Evolutionary conservation across 495 filamentous ascomycete species (phyloP).

Genomic region (Penicillium arizonense): DNA sequence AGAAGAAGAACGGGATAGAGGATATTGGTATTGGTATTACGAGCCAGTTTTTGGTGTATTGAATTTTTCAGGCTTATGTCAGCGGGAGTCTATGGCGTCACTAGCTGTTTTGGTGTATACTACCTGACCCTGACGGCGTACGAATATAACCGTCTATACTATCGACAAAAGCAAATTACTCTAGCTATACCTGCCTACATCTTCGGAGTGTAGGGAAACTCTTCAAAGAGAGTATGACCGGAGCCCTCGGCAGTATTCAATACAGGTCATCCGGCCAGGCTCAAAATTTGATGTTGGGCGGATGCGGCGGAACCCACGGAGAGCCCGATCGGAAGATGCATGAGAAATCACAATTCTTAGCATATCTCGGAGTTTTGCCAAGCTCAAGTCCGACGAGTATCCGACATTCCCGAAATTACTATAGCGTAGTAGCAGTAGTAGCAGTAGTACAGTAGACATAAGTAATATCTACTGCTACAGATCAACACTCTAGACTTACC

Average conservation of each 20-base stretch:
- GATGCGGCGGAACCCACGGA: slow-evolving; percentile 34
- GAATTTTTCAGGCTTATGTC: too few species aligned
- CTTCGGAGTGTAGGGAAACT: too few species aligned
- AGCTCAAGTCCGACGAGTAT: slow-evolving; percentile 3
- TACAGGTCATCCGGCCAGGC: slow-evolving; percentile 13
- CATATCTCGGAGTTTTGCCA: slow-evolving; percentile 16
- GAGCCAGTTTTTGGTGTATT: slow-evolving; percentile 8
- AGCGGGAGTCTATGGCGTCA: slow-evolving; percentile 25
- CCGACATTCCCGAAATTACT: slow-evolving; percentile 1
- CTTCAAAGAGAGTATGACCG: neutral
- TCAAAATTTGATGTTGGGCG: slow-evolving; percentile 20
- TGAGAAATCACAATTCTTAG: slow-evolving; percentile 18
- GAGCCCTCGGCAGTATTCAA: slow-evolving; percentile 1
- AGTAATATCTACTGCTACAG: too few species aligned
- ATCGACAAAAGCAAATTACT: too few species aligned
- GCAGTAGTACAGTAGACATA: too few species aligned
- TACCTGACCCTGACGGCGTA: too few species aligned
- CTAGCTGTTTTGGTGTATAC: slow-evolving; percentile 3
- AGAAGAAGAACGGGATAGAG: slow-evolving; percentile 15
- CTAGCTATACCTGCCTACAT: too few species aligned
- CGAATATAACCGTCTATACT: too few species aligned
- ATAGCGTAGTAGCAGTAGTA: neutral
- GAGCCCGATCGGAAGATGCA: slow-evolving; percentile 29
- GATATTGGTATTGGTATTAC: slow-evolving; percentile 18
- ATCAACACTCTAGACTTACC: too few species aligned